Percentiles rank a stretch among this genome's conserved stretches.
Conservation (phyloP, 2,329 filamentous ascomycete genomes). For the Penicillium sp. region DNA sequence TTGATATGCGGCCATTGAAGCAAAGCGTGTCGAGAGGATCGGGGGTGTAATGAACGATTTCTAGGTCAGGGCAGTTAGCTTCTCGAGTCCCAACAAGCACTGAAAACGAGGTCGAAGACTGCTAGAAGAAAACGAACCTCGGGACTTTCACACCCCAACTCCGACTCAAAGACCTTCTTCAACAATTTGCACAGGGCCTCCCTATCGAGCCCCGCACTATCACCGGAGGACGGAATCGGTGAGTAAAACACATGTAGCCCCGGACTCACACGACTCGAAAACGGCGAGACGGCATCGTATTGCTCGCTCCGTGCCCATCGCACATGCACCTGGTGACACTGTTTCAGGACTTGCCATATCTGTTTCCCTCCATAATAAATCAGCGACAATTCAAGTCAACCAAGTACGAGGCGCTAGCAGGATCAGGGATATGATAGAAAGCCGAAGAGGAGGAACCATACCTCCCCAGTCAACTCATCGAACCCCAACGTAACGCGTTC, state of each 20-base stretch:
- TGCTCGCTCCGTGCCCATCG: slow-evolving; percentile 71
- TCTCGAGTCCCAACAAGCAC: background rate
- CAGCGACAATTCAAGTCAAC: background rate
- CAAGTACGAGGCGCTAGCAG: background rate
- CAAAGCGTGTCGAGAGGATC: slow-evolving; percentile 62
- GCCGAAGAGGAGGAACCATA: slow-evolving; percentile 34
- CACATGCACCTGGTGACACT: slow-evolving; percentile 75
- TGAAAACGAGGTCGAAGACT: background rate
- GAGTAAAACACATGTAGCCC: slow-evolving; percentile 83
- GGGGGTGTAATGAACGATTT: slow-evolving; percentile 67
- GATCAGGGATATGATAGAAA: background rate
- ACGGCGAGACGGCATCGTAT: slow-evolving; percentile 69
- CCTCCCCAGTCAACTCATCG: slow-evolving; percentile 73
- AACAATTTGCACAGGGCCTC: slow-evolving; percentile 63
- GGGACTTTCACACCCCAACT: slow-evolving; percentile 60
- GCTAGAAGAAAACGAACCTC: slow-evolving; percentile 44
- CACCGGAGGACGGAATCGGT: slow-evolving; percentile 38
- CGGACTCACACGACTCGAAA: slow-evolving; percentile 74
- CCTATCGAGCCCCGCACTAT: slow-evolving; percentile 35
- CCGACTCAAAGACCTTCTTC: slow-evolving; percentile 60
- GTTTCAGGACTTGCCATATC: slow-evolving; percentile 66
- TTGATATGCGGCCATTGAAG: slow-evolving; percentile 68
- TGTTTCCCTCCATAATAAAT: slow-evolving; percentile 31
- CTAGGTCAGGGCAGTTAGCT: slow-evolving; percentile 33
- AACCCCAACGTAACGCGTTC: slow-evolving; percentile 76